A percentile compares a stretch with the other conserved stretches of the same genome.
phyloP scores from a whole-genome alignment of 352 stramenopile species.

The Pythium plurisporium region DNA sequence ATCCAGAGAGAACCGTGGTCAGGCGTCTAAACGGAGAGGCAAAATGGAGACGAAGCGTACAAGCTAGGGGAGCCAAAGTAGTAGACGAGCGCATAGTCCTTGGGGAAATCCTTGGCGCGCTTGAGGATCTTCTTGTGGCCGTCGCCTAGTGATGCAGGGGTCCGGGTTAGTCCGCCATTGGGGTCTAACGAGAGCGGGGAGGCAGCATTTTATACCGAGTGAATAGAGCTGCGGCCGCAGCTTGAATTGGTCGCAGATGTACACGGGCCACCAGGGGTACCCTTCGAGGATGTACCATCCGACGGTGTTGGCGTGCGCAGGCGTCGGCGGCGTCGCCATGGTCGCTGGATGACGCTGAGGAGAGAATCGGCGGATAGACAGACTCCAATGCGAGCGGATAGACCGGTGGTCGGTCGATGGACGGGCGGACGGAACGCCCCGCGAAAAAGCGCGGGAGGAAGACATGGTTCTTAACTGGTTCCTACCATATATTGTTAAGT shows the following conservation, averaged over 20 bases:
- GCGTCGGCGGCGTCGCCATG: too few relatives aligned
- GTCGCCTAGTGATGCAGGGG: conserved; percentile 28
- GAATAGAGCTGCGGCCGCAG: conserved; percentile 59
- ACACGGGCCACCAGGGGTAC: conserved; percentile 84
- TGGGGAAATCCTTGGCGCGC: conserved; percentile 68
- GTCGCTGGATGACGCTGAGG: too few relatives aligned
- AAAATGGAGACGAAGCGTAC: conserved; percentile 34
- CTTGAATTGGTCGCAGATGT: conserved; percentile 77
- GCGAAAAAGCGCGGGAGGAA: conserved; percentile 11
- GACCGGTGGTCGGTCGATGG: conserved; percentile 7
- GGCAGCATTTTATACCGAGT: conserved; percentile 57
- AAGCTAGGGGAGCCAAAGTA: conserved; percentile 84
- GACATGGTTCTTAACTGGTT: not conserved
- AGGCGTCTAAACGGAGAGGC: not conserved
- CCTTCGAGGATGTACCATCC: conserved; percentile 85
- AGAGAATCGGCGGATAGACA: too few relatives aligned
- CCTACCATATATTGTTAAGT: not conserved
- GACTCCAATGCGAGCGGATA: not conserved
- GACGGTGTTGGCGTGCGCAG: too few relatives aligned
- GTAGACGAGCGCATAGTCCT: conserved; percentile 75
- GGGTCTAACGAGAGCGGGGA: not conserved
- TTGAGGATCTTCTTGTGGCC: conserved; percentile 65
- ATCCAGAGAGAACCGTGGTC: conserved; percentile 4
- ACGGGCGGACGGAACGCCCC: not conserved
- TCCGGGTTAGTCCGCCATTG: not conserved